Evolutionary conservation across 2,329 filamentous ascomycete genomes (phyloP), one percentile per base, ranked within the genome.

Genomic region (Apiospora rasikravindrae): DNA sequence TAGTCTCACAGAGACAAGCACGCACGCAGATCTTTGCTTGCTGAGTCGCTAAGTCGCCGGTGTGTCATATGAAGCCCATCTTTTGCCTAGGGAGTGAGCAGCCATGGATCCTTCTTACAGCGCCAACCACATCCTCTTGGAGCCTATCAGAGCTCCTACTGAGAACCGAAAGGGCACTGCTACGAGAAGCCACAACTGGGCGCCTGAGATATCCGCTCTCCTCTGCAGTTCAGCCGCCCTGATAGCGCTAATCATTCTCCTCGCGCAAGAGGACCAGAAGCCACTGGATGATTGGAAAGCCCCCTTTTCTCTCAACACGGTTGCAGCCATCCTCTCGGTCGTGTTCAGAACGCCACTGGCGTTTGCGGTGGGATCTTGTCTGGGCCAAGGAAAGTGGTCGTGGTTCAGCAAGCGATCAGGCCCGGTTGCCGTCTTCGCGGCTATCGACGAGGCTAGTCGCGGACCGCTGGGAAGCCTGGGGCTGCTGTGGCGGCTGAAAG

Each of bases 361-460:
- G 33, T 78, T 78, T 49, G 74, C 73, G 1, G 74, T 79, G 44
- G 74, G 76, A 47, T 77, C 76, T 13, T 77, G 76, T 40, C 67
- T 79, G 2, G 74, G 71, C 1, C 77, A 78, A 57, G 73, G 70
- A 10, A 78, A 78, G 51, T 78, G 77, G 75, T 77, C 77, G 42
- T 77, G 75, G 75, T 75, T 78, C 26, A 72, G 61, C 49, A 73
- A 70, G 29, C 66, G 72, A 2, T 22, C 73, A 1, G 76, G 73
- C 47, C 73, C 69, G 13, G 61, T 78, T 10, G 26, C 76, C 5
- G 72, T 70, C 0, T 77, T 78, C 67, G 74, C 77, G 61, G 73
- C 73, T 26, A 75, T 79, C 53, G 77, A 78, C 14, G 77, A 78
- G 24, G 77, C 76, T 13, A 77, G 76, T 67, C 74, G 75, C 3